Conservation (phyloP, 139 green algal genomes). For the Coccomyxa sp. region DNA sequence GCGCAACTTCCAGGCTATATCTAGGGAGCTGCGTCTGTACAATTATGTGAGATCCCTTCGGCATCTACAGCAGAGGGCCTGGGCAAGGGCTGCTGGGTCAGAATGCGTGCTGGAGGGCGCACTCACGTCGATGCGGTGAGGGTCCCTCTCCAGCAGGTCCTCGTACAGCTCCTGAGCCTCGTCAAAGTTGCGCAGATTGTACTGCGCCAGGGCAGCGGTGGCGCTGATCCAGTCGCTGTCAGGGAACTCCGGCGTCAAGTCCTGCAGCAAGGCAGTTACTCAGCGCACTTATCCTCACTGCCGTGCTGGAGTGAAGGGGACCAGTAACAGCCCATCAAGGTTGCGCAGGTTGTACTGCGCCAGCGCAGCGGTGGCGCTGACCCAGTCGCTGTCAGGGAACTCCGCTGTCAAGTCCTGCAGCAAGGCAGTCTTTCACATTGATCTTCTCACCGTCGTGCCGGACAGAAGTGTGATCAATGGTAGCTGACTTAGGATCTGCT, state of each 20-base stretch:
- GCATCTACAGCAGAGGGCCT: no score
- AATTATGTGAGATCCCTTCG: no score
- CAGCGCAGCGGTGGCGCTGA: neutral
- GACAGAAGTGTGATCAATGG: no score
- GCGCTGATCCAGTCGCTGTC: conserved; percentile 58
- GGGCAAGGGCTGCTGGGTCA: no score
- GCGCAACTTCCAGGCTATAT: no score
- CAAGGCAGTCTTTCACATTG: neutral
- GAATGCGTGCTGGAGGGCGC: no score
- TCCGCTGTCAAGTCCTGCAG: neutral
- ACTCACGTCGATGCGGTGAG: conserved; percentile 77
- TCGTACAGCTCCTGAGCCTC: conserved; percentile 83
- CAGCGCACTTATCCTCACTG: no score
- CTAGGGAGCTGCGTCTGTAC: no score
- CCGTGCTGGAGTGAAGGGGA: no score
- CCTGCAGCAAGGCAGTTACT: conserved; percentile 16
- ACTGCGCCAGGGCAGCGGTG: conserved; percentile 79
- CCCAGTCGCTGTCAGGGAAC: neutral
- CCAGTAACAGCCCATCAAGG: no score
- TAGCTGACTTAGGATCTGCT: no score
- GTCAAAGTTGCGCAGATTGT: conserved; percentile 90
- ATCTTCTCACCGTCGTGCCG: neutral
- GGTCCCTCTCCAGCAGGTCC: conserved; percentile 76
- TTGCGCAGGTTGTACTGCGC: neutral
- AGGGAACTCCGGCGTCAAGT: conserved; percentile 61